Percentiles rank a stretch among this genome's conserved stretches.
Conservation (phyloP, 2,329 filamentous ascomycete species). For the Phoma herbarum region DNA sequence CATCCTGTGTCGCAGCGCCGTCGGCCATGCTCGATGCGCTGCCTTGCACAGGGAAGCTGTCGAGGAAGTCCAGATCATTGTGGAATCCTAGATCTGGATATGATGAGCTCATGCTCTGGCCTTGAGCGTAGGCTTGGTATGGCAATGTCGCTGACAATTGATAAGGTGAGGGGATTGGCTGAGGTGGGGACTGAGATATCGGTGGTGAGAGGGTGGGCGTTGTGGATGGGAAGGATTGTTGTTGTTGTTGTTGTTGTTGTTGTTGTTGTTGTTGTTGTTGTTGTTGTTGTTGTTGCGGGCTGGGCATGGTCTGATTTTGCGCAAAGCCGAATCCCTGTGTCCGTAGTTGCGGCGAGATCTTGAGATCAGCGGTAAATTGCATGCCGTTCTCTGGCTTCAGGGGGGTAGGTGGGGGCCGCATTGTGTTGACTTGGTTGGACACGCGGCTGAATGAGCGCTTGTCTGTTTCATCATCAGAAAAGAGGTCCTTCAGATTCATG, state of each 20-base stretch:
- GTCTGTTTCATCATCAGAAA: slow-evolving; percentile 52
- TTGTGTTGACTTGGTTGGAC: slow-evolving; percentile 47
- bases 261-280: slow-evolving; percentile 27
- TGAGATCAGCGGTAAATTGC: slow-evolving; percentile 39
- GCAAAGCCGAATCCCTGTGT: slow-evolving; percentile 31
- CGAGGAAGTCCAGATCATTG: slow-evolving; percentile 64
- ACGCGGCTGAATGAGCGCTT: slow-evolving; percentile 50
- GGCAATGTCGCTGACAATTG: slow-evolving; percentile 42
- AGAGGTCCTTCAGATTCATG: slow-evolving; percentile 53
- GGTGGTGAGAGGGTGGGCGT: slow-evolving; percentile 33
- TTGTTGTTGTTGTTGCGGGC: slow-evolving; percentile 33
- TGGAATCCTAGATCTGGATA: slow-evolving; percentile 49
- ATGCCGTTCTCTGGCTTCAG: slow-evolving; percentile 38
- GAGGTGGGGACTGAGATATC: slow-evolving; percentile 29
- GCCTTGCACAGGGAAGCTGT: slow-evolving; percentile 56
- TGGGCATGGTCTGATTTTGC: slow-evolving; percentile 25
- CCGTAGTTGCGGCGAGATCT: slow-evolving; percentile 50
- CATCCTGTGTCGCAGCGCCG: slow-evolving; percentile 66
- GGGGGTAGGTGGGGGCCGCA: slow-evolving; percentile 43
- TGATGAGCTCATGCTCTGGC: slow-evolving; percentile 36
- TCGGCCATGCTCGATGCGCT: slow-evolving; percentile 20
- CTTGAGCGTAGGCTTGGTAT: slow-evolving; percentile 43
- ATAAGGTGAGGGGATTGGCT: slow-evolving; percentile 35
- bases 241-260: slow-evolving; percentile 31
- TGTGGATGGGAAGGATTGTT: slow-evolving; percentile 27